Conservation (phyloP, 2,329 filamentous ascomycete species). For the Verticillium alfalfae region DNA sequence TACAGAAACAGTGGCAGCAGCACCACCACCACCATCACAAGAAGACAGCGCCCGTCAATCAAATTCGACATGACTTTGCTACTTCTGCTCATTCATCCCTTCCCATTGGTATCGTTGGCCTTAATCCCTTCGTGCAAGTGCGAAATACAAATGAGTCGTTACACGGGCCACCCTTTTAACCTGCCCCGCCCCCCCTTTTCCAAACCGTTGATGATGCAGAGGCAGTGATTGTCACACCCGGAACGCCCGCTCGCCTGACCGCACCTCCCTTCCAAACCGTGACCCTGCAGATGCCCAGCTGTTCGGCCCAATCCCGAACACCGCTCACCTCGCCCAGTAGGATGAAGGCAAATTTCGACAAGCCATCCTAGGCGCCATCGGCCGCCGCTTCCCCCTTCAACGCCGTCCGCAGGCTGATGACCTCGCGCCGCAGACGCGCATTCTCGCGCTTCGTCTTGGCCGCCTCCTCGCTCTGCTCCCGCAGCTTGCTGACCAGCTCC, state of each 20-base stretch:
- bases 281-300: not conserved
- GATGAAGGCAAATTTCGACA: not conserved
- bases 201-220: not conserved
- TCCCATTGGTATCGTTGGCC: not conserved
- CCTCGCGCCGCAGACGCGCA: constrained; percentile 73
- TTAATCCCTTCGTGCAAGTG: not conserved
- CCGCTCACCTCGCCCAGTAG: not conserved
- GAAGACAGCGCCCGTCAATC: not conserved
- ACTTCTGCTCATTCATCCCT: not conserved
- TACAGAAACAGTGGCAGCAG: not conserved
- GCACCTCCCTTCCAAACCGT: not conserved
- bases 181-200: not conserved
- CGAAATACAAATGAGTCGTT: not conserved
- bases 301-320: not conserved
- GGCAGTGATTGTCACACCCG: not conserved
- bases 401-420: constrained; percentile 60
- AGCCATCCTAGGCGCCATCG: constrained; percentile 5
- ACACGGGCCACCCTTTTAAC: not conserved
- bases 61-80: not conserved
- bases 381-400: constrained; percentile 50
- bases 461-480: constrained; percentile 71
- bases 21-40: not conserved
- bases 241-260: not conserved
- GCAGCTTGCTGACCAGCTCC: constrained; percentile 66
- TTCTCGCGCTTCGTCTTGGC: constrained; percentile 80